Evolutionary conservation across 139 green algal genomes (phyloP), one percentile per base, ranked within the genome.

Genomic region (Mesotaenium endlicherianum): DNA sequence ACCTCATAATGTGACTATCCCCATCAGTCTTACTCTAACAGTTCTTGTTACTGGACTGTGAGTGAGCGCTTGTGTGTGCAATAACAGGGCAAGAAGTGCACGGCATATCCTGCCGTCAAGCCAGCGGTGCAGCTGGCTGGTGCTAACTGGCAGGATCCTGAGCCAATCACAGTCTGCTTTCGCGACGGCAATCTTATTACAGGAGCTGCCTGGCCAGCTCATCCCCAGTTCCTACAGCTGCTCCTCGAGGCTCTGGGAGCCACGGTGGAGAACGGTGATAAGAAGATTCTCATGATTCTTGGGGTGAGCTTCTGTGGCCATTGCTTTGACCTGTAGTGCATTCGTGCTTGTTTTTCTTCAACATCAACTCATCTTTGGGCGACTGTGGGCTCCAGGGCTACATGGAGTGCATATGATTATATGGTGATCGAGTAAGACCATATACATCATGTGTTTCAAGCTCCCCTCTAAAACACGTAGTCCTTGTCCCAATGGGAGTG

Each of bases 161-260:
- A 87, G 11, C 81, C 81, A 42, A 87, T 87, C 20, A 76, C 81
- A 14, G 53, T 50, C 2, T 87, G 81, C 74, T 78, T 87, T 34
- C 81, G 41, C 0, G 81, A 87, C 31, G 38, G 43, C 75, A 69
- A 81, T 38, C 81, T 87, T 26, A 41, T 87, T 0, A 87, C 81
- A 47, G 81, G 75, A 0, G 81, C 81, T 20, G 81, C 43, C 8
- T 87, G 81, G 81, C 75, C 72, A 38, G 81, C 40, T 0, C 81
- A 87, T 60, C 81, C 70, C 6, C 75, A 87, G 72, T 87, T 87
- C 44, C 40, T 87, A 43, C 42, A n/a, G 74, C 72, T 84, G 57
- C 58, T 87, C 14, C 30, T 87, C 34, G 36, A 85, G 81, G 81
- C 42, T 30, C 49, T 87, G 81, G 44, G 44, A 14, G 81, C 72